Evolutionary conservation across 345 rosid genomes (phyloP), one percentile per base, ranked within the genome.

Genomic region (Boechera retrofracta): DNA sequence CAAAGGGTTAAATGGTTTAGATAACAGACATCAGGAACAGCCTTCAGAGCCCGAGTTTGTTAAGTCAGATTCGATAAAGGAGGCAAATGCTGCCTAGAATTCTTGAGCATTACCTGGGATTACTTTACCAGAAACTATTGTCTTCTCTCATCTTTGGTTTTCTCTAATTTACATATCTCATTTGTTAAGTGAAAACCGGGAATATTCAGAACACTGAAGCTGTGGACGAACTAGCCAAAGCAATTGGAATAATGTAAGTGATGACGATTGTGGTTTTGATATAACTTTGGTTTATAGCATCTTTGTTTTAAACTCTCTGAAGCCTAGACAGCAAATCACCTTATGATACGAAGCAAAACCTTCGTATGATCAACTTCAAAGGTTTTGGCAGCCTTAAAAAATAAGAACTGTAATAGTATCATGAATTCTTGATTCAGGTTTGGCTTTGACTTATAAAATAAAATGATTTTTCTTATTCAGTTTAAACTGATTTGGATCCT

Each of bases 1-100:
- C 5, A 44, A 70, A 62, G 29, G 5, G 5, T 32, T 44, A 24
- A 26, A 5, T 42, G 41, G 21, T 52, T 61, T 21, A 68, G 61
- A 58, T 45, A 36, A 13, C 11, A 68, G 74, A 38, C 44, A 48
- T 35, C n/a, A 67, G 41, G 73, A 75, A 36, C 33, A 47, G 33
- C 61, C 53, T 49, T 75, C 67, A 35, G 3, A 26, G 29, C 3
- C 61, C 5, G 29, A 52, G 9, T 48, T 13, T 16, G 51, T 38
- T 36, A 48, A 36, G 13, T 48, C 26, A 39, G 53, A 35, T 36
- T 35, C 35, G 52, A 16, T 28, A 10, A 75, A 59, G 58, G 67
- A 58, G 68, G 53, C 33, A 18, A 16, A 24, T 18, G 41, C 35
- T 55, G 45, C 53, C 36, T 63, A 53, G 26, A 51, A 29, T 8